A percentile compares a stretch with the other conserved stretches of the same genome.
Conservation (phyloP, 106 monocot genomes). For the Narthecium ossifragum region DNA sequence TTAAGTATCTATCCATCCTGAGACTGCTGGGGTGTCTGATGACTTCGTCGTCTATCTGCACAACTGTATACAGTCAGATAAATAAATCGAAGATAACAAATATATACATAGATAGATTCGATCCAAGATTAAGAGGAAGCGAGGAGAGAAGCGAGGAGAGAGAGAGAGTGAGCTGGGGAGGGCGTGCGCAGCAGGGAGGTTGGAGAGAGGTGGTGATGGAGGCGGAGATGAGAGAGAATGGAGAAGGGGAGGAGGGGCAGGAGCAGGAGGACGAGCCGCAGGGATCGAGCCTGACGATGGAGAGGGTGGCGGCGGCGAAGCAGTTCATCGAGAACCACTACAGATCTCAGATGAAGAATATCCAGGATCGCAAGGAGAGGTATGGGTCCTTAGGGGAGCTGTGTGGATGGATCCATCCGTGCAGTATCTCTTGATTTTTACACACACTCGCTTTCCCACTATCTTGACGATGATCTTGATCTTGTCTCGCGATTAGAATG, state of each 20-base stretch:
- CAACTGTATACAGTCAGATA: too few relatives aligned
- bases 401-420: too few relatives aligned
- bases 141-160: slow-evolving; percentile 8
- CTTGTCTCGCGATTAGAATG: too few relatives aligned
- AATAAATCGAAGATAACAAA: too few relatives aligned
- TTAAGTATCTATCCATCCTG: too few relatives aligned
- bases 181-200: slow-evolving; percentile 5
- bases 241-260: slow-evolving; percentile 23
- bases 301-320: slow-evolving; percentile 71
- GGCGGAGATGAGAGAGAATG: slow-evolving; percentile 3
- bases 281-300: slow-evolving; percentile 68
- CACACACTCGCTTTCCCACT: too few relatives aligned
- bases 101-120: background rate
- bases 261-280: slow-evolving; percentile 30
- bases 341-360: slow-evolving; percentile 68
- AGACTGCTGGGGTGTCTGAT: too few relatives aligned
- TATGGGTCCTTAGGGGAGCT: too few relatives aligned
- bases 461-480: too few relatives aligned
- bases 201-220: slow-evolving; percentile 1
- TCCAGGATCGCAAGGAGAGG: slow-evolving; percentile 74
- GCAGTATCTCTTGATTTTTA: too few relatives aligned
- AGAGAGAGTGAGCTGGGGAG: slow-evolving; percentile 3
- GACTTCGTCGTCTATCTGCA: too few relatives aligned
- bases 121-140: background rate
- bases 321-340: slow-evolving; percentile 82